Conservation (phyloP, 108 stramenopile genomes). For the Nitzschia sp. region DNA sequence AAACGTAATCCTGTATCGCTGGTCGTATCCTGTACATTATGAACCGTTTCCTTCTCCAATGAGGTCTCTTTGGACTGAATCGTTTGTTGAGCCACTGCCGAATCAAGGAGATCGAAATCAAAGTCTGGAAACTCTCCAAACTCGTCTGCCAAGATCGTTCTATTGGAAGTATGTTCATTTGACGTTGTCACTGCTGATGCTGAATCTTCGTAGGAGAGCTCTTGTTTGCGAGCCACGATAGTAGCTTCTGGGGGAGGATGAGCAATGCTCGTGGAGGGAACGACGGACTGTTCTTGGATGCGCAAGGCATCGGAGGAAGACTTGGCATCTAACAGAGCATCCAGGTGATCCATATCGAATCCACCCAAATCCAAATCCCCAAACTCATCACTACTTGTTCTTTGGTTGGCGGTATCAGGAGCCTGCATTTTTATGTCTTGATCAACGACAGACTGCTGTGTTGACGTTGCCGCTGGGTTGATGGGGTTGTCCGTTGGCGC, state of each 20-base stretch:
- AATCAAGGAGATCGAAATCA: constrained; percentile 60
- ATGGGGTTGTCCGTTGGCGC: neutral
- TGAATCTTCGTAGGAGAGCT: too few species aligned
- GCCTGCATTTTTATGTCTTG: neutral
- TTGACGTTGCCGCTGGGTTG: neutral
- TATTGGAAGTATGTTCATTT: neutral
- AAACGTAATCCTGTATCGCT: constrained; percentile 17
- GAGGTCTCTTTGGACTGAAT: neutral
- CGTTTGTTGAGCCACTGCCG: constrained; percentile 11
- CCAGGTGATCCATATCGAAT: constrained; percentile 48
- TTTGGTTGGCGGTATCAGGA: neutral
- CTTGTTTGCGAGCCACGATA: too few species aligned
- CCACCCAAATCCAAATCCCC: constrained; percentile 53
- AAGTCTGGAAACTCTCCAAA: constrained; percentile 59
- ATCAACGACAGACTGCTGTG: neutral
- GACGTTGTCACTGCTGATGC: too few species aligned
- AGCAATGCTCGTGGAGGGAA: too few species aligned
- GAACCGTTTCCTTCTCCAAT: constrained; percentile 2
- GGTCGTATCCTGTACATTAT: constrained; percentile 24
- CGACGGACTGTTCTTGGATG: too few species aligned
- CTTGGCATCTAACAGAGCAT: constrained; percentile 31
- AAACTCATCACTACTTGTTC: constrained; percentile 16
- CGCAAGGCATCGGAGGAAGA: constrained; percentile 5
- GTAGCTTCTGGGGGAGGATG: too few species aligned
- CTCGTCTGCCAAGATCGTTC: constrained; percentile 35